A percentile compares a stretch with the other conserved stretches of the same genome.
phyloP scores from a whole-genome alignment of 169 alveolate genomes.

The Theileria annulata region DNA sequence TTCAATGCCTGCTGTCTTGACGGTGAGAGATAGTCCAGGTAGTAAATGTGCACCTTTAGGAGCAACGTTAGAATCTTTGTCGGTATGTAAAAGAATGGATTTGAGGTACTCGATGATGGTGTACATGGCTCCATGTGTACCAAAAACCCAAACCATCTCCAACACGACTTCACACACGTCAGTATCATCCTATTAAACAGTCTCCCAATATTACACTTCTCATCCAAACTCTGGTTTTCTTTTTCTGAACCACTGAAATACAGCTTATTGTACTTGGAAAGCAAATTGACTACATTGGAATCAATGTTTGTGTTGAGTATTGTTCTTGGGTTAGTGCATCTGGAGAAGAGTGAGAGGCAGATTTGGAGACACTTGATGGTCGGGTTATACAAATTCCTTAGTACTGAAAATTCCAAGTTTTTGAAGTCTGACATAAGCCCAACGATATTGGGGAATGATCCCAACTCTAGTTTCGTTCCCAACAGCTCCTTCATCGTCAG shows the following conservation, averaged over 20 bases:
- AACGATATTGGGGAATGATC: slow-evolving; percentile 23
- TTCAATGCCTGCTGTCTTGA: slow-evolving; percentile 50
- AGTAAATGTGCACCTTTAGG: slow-evolving; percentile 46
- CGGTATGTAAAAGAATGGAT: slow-evolving; percentile 49
- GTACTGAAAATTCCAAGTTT: slow-evolving; percentile 7
- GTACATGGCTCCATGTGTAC: slow-evolving; percentile 26
- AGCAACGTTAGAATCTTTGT: slow-evolving; percentile 31
- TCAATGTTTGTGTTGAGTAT: not conserved
- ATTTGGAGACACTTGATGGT: slow-evolving; percentile 29
- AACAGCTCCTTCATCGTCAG: slow-evolving; percentile 34
- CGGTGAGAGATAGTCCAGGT: slow-evolving; percentile 35
- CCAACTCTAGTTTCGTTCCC: slow-evolving; percentile 24
- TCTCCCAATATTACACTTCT: not conserved
- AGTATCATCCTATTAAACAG: slow-evolving; percentile 22
- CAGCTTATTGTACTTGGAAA: not conserved
- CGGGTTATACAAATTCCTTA: slow-evolving; percentile 29
- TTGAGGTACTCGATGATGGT: slow-evolving; percentile 55
- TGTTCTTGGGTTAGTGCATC: slow-evolving; percentile 47
- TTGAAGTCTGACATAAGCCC: slow-evolving; percentile 2
- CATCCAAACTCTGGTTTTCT: not conserved
- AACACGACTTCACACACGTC: slow-evolving; percentile 27
- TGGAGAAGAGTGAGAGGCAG: slow-evolving; percentile 48
- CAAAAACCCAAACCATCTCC: slow-evolving; percentile 56
- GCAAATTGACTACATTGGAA: not conserved
- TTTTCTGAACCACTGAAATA: not conserved